Evolutionary conservation across 2,329 filamentous ascomycete species (phyloP).

Genomic region (Penicillium freii): DNA sequence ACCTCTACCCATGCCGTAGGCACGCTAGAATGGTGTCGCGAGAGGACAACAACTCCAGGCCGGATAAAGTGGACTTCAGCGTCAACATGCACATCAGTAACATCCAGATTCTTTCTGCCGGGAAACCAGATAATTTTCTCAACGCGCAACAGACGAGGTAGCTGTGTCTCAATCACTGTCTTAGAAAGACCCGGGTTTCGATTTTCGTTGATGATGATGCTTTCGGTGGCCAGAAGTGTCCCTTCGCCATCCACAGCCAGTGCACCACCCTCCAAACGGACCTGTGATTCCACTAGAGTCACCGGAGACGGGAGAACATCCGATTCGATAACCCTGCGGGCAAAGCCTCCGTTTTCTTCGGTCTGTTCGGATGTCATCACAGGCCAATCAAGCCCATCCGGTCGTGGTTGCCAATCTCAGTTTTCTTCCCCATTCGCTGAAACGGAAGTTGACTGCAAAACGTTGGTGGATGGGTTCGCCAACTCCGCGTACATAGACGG

Average conservation of each 20-base stretch:
- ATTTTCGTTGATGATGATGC: slow-evolving; percentile 30
- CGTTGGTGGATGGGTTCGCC: slow-evolving; percentile 4
- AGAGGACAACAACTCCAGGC: slow-evolving; percentile 27
- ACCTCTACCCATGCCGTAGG: slow-evolving; percentile 17
- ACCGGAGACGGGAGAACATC: slow-evolving; percentile 13
- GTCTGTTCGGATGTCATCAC: slow-evolving; percentile 12
- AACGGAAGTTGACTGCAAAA: slow-evolving; percentile 19
- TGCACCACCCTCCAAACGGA: slow-evolving; percentile 29
- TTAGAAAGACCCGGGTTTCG: slow-evolving; percentile 26
- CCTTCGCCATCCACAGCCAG: slow-evolving; percentile 33
- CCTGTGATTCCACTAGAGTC: slow-evolving; percentile 14
- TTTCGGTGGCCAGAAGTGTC: slow-evolving; percentile 30
- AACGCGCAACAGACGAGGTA: slow-evolving; percentile 24
- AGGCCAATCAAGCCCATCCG: slow-evolving; percentile 14
- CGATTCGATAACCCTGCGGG: slow-evolving; percentile 9
- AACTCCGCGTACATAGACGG: slow-evolving; percentile 17
- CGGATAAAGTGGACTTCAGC: slow-evolving; percentile 21
- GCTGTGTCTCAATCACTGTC: slow-evolving; percentile 22
- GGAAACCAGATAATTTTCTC: slow-evolving; percentile 32
- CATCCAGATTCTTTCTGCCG: slow-evolving; percentile 24
- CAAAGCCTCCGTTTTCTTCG: slow-evolving; percentile 17
- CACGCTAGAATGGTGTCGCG: slow-evolving; percentile 18
- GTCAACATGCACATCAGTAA: slow-evolving; percentile 31
- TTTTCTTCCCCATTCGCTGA: slow-evolving; percentile 24
- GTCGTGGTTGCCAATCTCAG: slow-evolving; percentile 12